Evolutionary conservation across 129 eudicot species (phyloP).

Genomic region (Chrysanthemum makinoi): DNA sequence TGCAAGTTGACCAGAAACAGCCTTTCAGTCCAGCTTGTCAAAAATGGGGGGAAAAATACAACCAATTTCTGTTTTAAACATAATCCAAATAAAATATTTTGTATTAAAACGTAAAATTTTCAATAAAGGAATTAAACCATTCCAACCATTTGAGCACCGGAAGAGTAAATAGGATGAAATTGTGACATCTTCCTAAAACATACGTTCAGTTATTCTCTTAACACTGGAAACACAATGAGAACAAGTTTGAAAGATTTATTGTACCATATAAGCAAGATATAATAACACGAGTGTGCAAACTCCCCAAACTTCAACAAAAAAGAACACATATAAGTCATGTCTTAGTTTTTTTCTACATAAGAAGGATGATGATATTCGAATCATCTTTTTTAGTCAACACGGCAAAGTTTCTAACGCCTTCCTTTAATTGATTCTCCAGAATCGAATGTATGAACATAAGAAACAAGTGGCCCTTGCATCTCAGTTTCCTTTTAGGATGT

Average conservation of each 20-base stretch:
- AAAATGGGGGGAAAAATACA: no score
- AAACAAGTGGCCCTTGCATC: neutral
- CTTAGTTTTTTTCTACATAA: neutral
- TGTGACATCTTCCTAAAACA: neutral
- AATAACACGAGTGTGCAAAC: neutral
- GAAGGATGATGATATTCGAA: conserved; percentile 1
- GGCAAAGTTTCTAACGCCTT: conserved; percentile 13
- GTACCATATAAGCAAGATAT: neutral
- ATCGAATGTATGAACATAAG: conserved; percentile 14
- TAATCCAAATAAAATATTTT: no score
- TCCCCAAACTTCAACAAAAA: neutral
- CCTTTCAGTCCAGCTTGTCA: neutral
- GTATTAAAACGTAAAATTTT: no score
- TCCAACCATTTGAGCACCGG: no score
- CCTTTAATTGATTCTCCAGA: neutral
- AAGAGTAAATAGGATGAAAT: no score
- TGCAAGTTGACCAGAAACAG: no score
- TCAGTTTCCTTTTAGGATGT: conserved; percentile 62
- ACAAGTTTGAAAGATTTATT: neutral
- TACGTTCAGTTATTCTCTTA: no score
- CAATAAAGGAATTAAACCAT: no score
- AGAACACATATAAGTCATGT: neutral
- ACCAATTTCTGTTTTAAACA: no score
- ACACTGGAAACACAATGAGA: neutral
- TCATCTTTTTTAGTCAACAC: neutral